These are phyloP conservation scores for Phyllosticta ampelicida DNA, from an alignment of 2,329 filamentous ascomycete genomes.

Conservation along the genomic window DNA sequence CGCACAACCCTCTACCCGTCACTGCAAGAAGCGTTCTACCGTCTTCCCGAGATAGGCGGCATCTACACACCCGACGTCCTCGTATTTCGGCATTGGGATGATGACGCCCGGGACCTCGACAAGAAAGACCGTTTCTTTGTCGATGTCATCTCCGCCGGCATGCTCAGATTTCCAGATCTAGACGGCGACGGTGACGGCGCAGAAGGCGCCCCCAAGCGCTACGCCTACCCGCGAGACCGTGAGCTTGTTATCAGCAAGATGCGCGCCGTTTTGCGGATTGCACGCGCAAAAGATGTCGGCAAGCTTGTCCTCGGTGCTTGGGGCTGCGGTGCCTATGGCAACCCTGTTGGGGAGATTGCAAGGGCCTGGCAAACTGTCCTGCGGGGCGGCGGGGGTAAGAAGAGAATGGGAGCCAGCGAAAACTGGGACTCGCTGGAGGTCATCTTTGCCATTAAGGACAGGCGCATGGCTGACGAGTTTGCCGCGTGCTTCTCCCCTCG, in stretches of 20 bases:
- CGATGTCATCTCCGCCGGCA: conserved; percentile 48
- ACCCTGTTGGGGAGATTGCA: conserved; percentile 50
- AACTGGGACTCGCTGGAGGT: conserved; percentile 36
- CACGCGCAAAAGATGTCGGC: conserved; percentile 34
- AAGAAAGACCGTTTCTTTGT: conserved; percentile 46
- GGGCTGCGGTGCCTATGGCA: conserved; percentile 55
- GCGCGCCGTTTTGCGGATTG: conserved; percentile 45
- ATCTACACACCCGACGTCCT: conserved; percentile 49
- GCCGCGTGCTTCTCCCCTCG: conserved; percentile 36
- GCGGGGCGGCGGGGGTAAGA: conserved; percentile 17
- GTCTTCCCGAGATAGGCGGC: conserved; percentile 46
- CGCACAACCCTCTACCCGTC: conserved; percentile 50
- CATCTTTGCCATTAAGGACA: conserved; percentile 48
- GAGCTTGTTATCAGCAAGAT: conserved; percentile 46
- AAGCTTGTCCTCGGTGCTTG: conserved; percentile 51
- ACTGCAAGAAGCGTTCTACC: conserved; percentile 48
- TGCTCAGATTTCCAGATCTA: conserved; percentile 48
- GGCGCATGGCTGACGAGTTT: conserved; percentile 43
- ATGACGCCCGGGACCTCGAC: conserved; percentile 28
- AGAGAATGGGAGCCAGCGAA: conserved; percentile 18
- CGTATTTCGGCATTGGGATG: conserved; percentile 41
- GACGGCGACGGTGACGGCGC: conserved; percentile 19
- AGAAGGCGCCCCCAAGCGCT: conserved; percentile 19
- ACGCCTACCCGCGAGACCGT: conserved; percentile 38
- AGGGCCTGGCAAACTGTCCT: conserved; percentile 42